A percentile compares a stretch with the other conserved stretches of the same genome.
These are phyloP conservation scores for Xylaria telfairii DNA, from an alignment of 495 filamentous ascomycete genomes.

Conservation along the genomic window DNA sequence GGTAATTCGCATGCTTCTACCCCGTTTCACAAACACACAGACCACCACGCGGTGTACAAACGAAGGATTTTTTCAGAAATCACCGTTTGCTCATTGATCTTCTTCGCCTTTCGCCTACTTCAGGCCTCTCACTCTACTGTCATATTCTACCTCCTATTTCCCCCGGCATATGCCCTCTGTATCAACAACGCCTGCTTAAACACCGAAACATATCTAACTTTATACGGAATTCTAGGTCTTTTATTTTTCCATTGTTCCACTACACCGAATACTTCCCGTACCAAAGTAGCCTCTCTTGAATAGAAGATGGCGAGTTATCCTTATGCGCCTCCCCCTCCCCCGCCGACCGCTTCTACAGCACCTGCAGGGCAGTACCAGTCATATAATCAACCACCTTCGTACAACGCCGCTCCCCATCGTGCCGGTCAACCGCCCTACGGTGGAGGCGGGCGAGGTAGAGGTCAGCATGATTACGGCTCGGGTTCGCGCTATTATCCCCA, in stretches of 20 bases:
- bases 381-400: constrained; percentile 46
- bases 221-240: background rate
- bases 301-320: constrained; percentile 53
- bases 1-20: background rate
- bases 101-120: background rate
- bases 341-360: constrained; percentile 48
- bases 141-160: background rate
- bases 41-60: too few species aligned
- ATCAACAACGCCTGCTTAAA: background rate
- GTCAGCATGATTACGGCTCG: constrained; percentile 36
- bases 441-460: constrained; percentile 33
- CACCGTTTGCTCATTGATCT: background rate
- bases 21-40: background rate
- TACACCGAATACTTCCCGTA: background rate
- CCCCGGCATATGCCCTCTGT: background rate
- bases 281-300: constrained; percentile 13
- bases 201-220: constrained; percentile 10
- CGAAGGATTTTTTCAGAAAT: background rate
- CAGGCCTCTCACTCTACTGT: background rate
- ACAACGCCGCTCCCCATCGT: constrained; percentile 33
- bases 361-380: constrained; percentile 44
- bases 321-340: constrained; percentile 61
- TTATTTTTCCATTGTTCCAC: constrained; percentile 5
- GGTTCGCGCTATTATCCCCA: constrained; percentile 34
- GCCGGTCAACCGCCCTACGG: constrained; percentile 33